These are phyloP conservation scores for Cladochytrium replicatum DNA, from an alignment of 192 early-diverging fungal species.

Conservation along the genomic window DNA sequence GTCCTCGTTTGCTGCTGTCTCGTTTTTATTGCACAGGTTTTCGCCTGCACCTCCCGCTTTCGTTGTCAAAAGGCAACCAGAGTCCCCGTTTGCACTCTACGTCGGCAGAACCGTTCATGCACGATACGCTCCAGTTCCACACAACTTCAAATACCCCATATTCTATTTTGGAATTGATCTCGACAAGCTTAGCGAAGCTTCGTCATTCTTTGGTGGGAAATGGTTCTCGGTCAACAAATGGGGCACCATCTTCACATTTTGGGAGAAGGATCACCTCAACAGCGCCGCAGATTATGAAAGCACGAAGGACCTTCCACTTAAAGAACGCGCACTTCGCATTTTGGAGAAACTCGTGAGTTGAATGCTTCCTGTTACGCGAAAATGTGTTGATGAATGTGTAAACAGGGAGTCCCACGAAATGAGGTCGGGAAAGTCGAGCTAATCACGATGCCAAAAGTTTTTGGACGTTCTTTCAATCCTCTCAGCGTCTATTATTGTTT, in stretches of 20 bases:
- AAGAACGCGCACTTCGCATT: background rate
- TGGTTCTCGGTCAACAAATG: conserved; percentile 12
- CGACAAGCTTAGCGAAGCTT: background rate
- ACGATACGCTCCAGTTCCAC: conserved; percentile 29
- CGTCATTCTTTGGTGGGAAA: background rate
- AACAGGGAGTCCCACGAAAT: conserved; percentile 5
- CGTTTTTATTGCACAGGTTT: no score
- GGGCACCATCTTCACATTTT: conserved; percentile 17
- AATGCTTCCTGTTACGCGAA: background rate
- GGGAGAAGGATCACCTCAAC: conserved; percentile 20
- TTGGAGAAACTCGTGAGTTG: background rate
- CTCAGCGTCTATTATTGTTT: conserved; percentile 42
- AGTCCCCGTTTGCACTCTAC: no score
- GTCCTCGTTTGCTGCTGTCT: no score
- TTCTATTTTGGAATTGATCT: conserved; percentile 30
- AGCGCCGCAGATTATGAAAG: background rate
- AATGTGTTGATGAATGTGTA: no score
- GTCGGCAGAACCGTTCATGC: conserved; percentile 32
- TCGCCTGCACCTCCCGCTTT: no score
- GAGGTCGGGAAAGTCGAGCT: conserved; percentile 28
- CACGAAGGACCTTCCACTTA: background rate
- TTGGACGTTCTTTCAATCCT: conserved; percentile 44
- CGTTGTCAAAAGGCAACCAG: no score
- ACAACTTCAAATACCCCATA: conserved; percentile 42
- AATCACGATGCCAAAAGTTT: conserved; percentile 40